A percentile compares a stretch with the other conserved stretches of the same genome.
phyloP scores from a whole-genome alignment of 371 early-diverging fungal species.

The Furculomyces boomerangus region DNA sequence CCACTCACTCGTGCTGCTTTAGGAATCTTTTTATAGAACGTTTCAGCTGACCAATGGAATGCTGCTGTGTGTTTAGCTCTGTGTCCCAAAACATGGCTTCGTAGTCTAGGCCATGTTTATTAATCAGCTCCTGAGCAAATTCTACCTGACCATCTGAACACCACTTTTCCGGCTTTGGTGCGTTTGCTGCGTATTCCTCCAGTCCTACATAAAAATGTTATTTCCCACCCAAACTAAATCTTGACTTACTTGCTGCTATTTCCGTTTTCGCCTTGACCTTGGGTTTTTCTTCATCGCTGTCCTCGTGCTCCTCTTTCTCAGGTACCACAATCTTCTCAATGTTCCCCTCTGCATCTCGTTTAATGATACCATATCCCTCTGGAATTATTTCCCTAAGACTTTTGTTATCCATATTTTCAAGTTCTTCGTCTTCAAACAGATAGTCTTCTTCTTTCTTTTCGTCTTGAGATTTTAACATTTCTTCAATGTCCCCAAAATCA shows the following conservation, averaged over 20 bases:
- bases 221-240: not conserved
- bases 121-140: constrained; percentile 41
- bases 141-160: constrained; percentile 43
- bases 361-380: constrained; percentile 56
- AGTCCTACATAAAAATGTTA: constrained; percentile 5
- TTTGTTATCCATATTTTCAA: constrained; percentile 31
- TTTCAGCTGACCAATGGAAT: constrained; percentile 55
- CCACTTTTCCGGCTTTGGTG: constrained; percentile 37
- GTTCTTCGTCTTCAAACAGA: constrained; percentile 16
- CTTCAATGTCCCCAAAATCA: constrained; percentile 8
- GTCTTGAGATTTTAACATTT: constrained; percentile 16
- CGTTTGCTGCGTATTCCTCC: constrained; percentile 18
- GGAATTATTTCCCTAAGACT: constrained; percentile 26
- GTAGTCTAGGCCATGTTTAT: constrained; percentile 65
- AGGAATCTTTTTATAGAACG: constrained; percentile 28
- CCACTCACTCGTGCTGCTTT: too few relatives aligned
- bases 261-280: constrained; percentile 12
- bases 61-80: constrained; percentile 63
- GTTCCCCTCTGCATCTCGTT: constrained; percentile 70
- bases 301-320: constrained; percentile 10
- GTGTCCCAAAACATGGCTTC: constrained; percentile 78
- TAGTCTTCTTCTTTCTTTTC: constrained; percentile 8
- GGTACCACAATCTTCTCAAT: constrained; percentile 44
- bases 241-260: constrained; percentile 1
- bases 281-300: constrained; percentile 25